These are phyloP conservation scores for Coprinellus aureogranulatus DNA, from an alignment of 768 basidiomycete genomes.

Conservation along the genomic window DNA sequence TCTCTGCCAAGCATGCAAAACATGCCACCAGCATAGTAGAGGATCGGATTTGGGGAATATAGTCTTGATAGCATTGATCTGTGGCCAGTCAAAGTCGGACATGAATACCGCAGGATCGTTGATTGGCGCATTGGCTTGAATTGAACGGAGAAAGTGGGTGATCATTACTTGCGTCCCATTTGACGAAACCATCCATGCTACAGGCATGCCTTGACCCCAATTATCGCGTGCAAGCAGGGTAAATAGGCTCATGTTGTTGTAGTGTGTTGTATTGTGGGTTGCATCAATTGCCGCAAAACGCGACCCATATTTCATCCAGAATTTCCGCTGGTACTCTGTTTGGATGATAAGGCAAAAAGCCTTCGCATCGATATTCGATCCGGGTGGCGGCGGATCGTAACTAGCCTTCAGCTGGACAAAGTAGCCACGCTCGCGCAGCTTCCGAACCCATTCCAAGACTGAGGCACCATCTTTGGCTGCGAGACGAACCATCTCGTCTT, in stretches of 20 bases:
- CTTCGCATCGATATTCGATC: not conserved
- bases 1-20: not conserved
- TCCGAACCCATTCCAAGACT: constrained; percentile 7
- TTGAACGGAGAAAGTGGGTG: constrained; percentile 7
- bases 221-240: constrained; percentile 9
- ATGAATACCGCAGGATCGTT: constrained; percentile 1
- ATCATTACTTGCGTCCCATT: constrained; percentile 17
- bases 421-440: not conserved
- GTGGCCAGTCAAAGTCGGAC: not conserved
- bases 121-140: not conserved
- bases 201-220: constrained; percentile 15
- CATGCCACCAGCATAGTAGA: constrained; percentile 1
- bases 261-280: constrained; percentile 15
- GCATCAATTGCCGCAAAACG: constrained; percentile 7
- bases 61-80: not conserved
- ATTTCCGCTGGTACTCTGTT: constrained; percentile 7
- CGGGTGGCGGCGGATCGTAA: not conserved
- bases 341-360: constrained; percentile 12
- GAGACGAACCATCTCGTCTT: constrained; percentile 8
- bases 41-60: not conserved
- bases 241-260: constrained; percentile 10
- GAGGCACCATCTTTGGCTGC: constrained; percentile 8
- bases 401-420: constrained; percentile 8
- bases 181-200: constrained; percentile 19
- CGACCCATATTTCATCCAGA: not conserved